These are phyloP conservation scores for Syncephalis fuscata DNA, from an alignment of 371 early-diverging fungal genomes.

Conservation along the genomic window DNA sequence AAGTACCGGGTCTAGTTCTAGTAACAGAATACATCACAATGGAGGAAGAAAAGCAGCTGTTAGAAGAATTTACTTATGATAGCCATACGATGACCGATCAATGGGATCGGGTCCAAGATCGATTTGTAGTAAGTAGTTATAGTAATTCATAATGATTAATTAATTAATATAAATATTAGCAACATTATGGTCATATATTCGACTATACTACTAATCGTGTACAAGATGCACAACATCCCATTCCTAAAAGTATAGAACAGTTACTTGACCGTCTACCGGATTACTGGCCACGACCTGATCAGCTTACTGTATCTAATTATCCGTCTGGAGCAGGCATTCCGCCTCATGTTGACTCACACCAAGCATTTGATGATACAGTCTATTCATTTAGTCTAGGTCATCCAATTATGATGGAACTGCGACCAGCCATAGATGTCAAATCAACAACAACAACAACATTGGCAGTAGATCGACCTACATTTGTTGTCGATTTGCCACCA, in stretches of 20 bases:
- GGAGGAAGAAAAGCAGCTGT: too few species aligned
- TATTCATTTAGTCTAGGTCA: conserved; percentile 5
- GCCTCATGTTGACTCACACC: conserved; percentile 10
- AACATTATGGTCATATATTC: conserved; percentile 9
- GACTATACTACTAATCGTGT: conserved; percentile 6
- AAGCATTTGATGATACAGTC: conserved; percentile 6
- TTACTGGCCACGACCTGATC: conserved; percentile 3
- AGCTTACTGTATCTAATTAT: conserved; percentile 8
- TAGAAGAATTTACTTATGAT: too few species aligned
- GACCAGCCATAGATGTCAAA: background rate
- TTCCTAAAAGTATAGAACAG: conserved; percentile 3
- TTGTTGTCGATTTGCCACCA: conserved; percentile 3
- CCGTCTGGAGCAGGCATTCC: conserved; percentile 10
- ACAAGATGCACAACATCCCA: background rate
- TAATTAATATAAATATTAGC: background rate
- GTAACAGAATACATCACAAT: too few species aligned
- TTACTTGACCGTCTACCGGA: background rate
- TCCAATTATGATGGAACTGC: conserved; percentile 8
- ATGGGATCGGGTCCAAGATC: too few species aligned
- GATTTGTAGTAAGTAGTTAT: too few species aligned
- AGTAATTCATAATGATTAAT: too few species aligned
- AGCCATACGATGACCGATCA: too few species aligned
- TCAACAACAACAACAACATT: background rate
- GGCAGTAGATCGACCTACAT: too few species aligned
- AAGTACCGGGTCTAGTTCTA: too few species aligned